A percentile compares a stretch with the other conserved stretches of the same genome.
These are phyloP conservation scores for Alternaria sp. DNA, from an alignment of 2,329 filamentous ascomycete species.

Conservation along the genomic window DNA sequence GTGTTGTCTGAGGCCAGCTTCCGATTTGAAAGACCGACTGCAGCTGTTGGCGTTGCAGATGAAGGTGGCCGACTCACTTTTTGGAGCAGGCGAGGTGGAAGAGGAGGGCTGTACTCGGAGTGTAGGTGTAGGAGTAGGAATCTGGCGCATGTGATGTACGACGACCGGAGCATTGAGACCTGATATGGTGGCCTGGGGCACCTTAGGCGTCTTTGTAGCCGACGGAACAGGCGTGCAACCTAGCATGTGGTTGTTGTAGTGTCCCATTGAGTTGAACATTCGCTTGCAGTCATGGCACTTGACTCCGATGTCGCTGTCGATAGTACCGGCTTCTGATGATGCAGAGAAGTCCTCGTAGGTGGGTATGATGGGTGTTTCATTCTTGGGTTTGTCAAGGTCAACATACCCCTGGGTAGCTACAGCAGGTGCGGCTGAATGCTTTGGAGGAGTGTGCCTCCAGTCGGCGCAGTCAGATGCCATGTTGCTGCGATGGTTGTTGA, in stretches of 20 bases:
- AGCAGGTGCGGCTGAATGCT: neutral
- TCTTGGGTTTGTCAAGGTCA: slow-evolving; percentile 24
- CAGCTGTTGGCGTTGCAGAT: slow-evolving; percentile 27
- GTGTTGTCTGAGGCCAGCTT: slow-evolving; percentile 34
- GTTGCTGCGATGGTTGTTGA: slow-evolving; percentile 24
- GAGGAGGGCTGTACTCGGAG: neutral
- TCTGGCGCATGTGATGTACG: neutral
- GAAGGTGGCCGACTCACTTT: slow-evolving; percentile 4
- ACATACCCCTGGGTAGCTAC: slow-evolving; percentile 14
- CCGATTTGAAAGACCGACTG: slow-evolving; percentile 28
- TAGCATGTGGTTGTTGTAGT: slow-evolving; percentile 34
- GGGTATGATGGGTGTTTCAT: neutral
- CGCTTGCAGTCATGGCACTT: slow-evolving; percentile 35
- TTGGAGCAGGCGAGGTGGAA: neutral
- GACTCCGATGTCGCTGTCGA: slow-evolving; percentile 12
- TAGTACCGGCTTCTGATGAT: slow-evolving; percentile 17
- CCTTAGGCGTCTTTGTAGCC: neutral
- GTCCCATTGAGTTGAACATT: slow-evolving; percentile 26
- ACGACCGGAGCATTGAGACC: too few species aligned
- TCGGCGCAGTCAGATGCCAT: slow-evolving; percentile 27
- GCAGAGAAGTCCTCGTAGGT: slow-evolving; percentile 9
- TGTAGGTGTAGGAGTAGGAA: neutral
- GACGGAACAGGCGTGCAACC: slow-evolving; percentile 24
- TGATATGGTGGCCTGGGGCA: neutral
- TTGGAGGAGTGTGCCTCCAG: slow-evolving; percentile 15